Evolutionary conservation across 2,329 filamentous ascomycete genomes (phyloP), one percentile per base, ranked within the genome.

Genomic region (Diaporthe caulivora): DNA sequence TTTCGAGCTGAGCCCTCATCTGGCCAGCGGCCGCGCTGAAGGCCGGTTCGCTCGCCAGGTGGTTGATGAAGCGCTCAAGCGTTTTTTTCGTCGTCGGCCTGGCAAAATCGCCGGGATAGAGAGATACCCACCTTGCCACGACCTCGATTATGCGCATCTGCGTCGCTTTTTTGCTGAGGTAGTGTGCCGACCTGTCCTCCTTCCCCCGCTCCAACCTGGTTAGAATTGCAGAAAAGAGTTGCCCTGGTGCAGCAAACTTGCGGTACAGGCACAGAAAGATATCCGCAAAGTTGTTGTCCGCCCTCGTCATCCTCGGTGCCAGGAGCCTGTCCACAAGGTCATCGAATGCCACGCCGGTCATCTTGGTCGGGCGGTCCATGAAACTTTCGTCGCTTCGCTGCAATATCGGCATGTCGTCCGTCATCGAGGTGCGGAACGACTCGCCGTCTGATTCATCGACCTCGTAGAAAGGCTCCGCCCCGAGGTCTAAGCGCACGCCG

Each of bases 71-170:
- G 31, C 91, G 91, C 65, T 92, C 90, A 51, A 98, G 86, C 42
- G 90, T 91, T 76, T 89, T 90, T 76, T 92, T 91, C 2, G 95
- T 97, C 29, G 88, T 88, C 1, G 92, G 89, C 75, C 93, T 92
- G 1, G 95, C 95, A 86, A 98, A 98, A 82, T 99, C 97, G 21
- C 95, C 96, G 0, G 97, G 95, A 82, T 98, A 98, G 55, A 92
- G 87, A 21, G 92, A 92, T 1, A 97, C 92, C 97, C 97, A 99
- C 81, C 94, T 94, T 7, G 95, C 94, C 73, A 98, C 86, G 9
- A 97, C 91, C 77, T 94, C 92, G 51, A 98, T 92, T 75, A 96
- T 93, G 68, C 95, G 91, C 71, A 98, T 87, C 80, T 98, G 96
- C 7, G 92, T 91, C 10, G 93, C 92, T 53, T 93, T 95, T 78